phyloP scores from a whole-genome alignment of 306 rosid genomes.

The Lupinus albus region DNA sequence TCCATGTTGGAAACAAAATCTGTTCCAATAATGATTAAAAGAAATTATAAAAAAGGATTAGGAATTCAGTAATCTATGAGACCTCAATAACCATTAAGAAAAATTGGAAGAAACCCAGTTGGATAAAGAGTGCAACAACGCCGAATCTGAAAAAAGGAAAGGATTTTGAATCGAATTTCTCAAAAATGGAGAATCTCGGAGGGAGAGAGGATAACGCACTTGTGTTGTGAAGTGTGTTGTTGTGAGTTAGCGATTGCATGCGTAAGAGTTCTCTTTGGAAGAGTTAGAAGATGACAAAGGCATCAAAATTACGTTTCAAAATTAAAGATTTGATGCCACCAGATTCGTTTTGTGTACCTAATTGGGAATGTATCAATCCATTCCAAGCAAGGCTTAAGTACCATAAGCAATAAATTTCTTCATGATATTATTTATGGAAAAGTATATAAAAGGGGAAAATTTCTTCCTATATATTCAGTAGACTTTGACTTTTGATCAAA shows the following conservation, averaged over 20 bases:
- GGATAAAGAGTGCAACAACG: conserved; percentile 6
- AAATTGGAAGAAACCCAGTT: conserved; percentile 52
- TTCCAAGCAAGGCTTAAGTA: neutral
- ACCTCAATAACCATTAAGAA: conserved; percentile 39
- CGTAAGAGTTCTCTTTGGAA: conserved; percentile 20
- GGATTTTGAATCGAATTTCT: conserved; percentile 37
- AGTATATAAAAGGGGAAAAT: no score
- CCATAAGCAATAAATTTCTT: neutral
- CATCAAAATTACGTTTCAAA: conserved; percentile 7
- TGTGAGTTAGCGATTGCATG: conserved; percentile 24
- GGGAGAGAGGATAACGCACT: conserved; percentile 38
- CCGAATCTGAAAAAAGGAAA: conserved; percentile 29
- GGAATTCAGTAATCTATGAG: conserved; percentile 40
- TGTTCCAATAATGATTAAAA: conserved; percentile 23
- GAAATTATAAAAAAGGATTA: conserved; percentile 7
- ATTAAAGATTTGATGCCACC: conserved; percentile 32
- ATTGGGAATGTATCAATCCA: neutral
- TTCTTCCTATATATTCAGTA: no score
- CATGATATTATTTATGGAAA: no score
- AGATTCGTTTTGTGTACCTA: conserved; percentile 52
- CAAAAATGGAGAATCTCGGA: conserved; percentile 35
- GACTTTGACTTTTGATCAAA: no score
- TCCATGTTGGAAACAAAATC: conserved; percentile 41
- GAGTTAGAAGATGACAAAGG: conserved; percentile 37
- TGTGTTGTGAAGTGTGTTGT: conserved; percentile 24